Evolutionary conservation across 768 basidiomycete species (phyloP).

Genomic region (Pleurotus sapidus): DNA sequence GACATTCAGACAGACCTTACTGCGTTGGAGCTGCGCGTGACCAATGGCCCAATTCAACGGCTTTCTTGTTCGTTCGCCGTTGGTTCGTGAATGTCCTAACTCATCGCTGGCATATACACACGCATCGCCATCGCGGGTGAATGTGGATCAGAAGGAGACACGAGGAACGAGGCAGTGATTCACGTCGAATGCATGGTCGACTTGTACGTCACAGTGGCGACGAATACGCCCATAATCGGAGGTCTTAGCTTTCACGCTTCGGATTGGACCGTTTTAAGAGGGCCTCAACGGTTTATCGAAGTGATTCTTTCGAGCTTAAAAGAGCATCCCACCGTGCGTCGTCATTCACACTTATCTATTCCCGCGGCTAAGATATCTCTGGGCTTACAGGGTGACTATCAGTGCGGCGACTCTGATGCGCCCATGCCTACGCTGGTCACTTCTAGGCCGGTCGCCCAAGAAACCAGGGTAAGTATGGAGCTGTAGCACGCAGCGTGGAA

Average conservation of each 20-base stretch:
- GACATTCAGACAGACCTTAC: slow-evolving; percentile 30
- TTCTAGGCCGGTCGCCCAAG: slow-evolving; percentile 41
- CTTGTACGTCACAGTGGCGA: slow-evolving; percentile 34
- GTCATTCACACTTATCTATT: neutral
- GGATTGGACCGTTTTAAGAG: slow-evolving; percentile 39
- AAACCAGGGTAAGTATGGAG: slow-evolving; percentile 38
- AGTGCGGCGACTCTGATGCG: slow-evolving; percentile 27
- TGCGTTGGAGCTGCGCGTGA: slow-evolving; percentile 26
- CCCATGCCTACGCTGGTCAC: slow-evolving; percentile 34
- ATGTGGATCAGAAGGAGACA: slow-evolving; percentile 29
- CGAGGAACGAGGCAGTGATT: slow-evolving; percentile 30
- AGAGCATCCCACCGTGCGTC: neutral
- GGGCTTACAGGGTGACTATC: slow-evolving; percentile 35
- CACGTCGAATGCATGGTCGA: slow-evolving; percentile 46
- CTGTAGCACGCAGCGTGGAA: slow-evolving; percentile 34
- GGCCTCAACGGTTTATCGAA: neutral
- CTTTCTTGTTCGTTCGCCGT: slow-evolving; percentile 39
- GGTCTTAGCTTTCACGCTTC: slow-evolving; percentile 39
- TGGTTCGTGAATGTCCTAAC: slow-evolving; percentile 41
- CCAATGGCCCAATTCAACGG: slow-evolving; percentile 28
- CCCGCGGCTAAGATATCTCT: neutral
- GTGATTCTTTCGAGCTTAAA: neutral
- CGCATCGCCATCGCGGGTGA: slow-evolving; percentile 23
- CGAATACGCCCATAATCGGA: slow-evolving; percentile 29
- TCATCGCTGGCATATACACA: slow-evolving; percentile 32